Base-by-base conservation (phyloP, 495 filamentous ascomycete genomes). In the Hypoxylon trugodes region DNA sequence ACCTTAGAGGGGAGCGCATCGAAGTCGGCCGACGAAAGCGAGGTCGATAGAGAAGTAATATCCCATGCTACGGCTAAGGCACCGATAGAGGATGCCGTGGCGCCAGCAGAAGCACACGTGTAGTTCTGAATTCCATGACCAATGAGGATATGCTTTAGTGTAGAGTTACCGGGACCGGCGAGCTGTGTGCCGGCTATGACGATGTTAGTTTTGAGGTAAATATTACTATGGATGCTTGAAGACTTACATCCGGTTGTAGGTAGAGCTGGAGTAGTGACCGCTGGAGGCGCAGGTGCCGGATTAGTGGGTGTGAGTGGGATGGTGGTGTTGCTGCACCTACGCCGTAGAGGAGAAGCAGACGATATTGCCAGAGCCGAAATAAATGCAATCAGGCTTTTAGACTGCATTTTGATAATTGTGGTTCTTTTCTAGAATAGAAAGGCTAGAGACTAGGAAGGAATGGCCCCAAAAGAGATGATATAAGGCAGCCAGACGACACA, bases 41-140 rank as follows among this genome's bases (percentile, higher is more conserved):
- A 69, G 8, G 61, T 43, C 18, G 45, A 45, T 2, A 66, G 52
- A 2, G 76, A 62, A 32, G 81, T 81, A 19, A 79, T 79, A 49
- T 90, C 86, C 73, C 87, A 88, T 30, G 91, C 83, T 2, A 84
- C 85, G 9, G 90, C 90, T 13, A 86, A 75, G 21, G 89, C 89
- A 19, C 90, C 90, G 32, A 74, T 69, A 21, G 83, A 71, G 1
- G 62, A 55, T 13, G 68, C 54, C 1, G 59, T 43, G 18, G 71
- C 65, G 41, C 74, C 66, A n/a, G 64, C 51, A 10, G 65, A 50
- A 6, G 66, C 54, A 71, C 90, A 93, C 21, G 84, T 89, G 78
- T 93, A 93, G 78, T 93, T 93, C 66, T 93, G 90, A 59, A 88
- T 86, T 49, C 90, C 90, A 26, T 86, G 86, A 63, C 89, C 90